Conservation (phyloP, 306 rosid species). For the Macrotyloma uniflorum region DNA sequence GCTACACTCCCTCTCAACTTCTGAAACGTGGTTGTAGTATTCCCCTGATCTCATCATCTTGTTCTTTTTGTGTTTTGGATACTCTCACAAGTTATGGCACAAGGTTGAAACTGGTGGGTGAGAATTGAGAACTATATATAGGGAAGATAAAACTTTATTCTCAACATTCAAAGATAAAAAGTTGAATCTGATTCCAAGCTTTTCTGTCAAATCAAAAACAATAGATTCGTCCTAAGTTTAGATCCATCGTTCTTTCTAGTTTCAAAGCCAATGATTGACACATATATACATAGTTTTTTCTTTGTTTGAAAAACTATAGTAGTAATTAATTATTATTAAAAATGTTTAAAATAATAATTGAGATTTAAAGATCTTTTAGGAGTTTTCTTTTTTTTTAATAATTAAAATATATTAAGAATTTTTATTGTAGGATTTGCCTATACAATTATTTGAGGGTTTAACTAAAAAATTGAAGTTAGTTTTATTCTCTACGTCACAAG, state of each 20-base stretch:
- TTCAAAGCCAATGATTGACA: neutral
- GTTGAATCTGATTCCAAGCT: slow-evolving; percentile 46
- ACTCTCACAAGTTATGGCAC: neutral
- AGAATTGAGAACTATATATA: neutral
- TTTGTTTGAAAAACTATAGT: neutral
- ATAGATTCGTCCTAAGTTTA: neutral
- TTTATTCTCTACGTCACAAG: slow-evolving; percentile 4
- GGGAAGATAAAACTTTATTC: neutral
- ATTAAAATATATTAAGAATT: neutral
- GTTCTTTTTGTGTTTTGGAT: neutral
- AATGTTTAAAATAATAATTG: neutral
- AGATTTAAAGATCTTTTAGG: neutral
- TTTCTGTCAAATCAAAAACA: slow-evolving; percentile 8
- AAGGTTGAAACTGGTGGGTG: neutral
- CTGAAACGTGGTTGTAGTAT: slow-evolving; percentile 43
- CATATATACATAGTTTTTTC: neutral
- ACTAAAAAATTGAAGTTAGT: neutral
- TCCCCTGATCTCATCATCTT: slow-evolving; percentile 28
- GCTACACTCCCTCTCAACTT: slow-evolving; percentile 37
- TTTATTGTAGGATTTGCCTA: neutral
- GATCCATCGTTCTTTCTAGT: neutral
- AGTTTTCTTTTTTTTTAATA: neutral
- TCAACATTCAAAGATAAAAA: neutral
- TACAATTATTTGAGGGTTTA: slow-evolving; percentile 27
- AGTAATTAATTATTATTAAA: neutral